Evolutionary conservation across 805 yeast genomes (phyloP).

Genomic region (Blastobotrys mokoenaii): DNA sequence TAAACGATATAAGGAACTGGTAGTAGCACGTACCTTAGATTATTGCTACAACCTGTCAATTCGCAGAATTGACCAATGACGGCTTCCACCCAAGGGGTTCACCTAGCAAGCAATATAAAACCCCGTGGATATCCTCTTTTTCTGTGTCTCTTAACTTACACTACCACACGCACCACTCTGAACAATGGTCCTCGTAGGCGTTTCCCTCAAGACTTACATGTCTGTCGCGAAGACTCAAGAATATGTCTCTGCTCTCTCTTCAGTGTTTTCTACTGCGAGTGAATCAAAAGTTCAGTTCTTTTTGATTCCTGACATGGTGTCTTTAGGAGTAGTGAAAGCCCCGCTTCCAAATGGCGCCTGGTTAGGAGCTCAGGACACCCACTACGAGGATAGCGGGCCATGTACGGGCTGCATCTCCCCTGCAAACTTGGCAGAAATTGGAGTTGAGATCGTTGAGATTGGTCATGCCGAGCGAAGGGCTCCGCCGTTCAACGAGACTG

Average conservation of each 20-base stretch:
- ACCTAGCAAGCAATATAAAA: too few relatives aligned
- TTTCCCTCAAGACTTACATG: conserved; percentile 24
- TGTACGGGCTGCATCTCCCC: conserved; percentile 26
- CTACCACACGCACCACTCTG: too few relatives aligned
- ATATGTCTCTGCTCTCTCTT: conserved; percentile 12
- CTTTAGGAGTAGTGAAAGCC: conserved; percentile 6
- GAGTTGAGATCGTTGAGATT: conserved; percentile 21
- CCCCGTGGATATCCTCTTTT: too few relatives aligned
- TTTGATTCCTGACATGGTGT: conserved; percentile 21
- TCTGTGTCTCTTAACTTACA: too few relatives aligned
- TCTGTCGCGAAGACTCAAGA: conserved; percentile 13
- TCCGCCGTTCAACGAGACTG: conserved; percentile 19
- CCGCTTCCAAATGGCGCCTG: conserved; percentile 5
- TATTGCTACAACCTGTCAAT: too few relatives aligned
- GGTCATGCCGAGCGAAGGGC: conserved; percentile 27
- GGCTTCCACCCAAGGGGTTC: too few relatives aligned
- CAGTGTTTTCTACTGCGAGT: conserved; percentile 8
- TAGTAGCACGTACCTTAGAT: too few relatives aligned
- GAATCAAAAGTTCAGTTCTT: conserved; percentile 16
- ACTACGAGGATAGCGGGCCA: conserved; percentile 21
- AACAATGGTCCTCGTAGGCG: conserved; percentile 10
- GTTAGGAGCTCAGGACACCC: conserved; percentile 25
- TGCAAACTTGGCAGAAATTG: conserved; percentile 16
- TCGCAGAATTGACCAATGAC: too few relatives aligned
- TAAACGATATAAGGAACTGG: too few relatives aligned